These are phyloP conservation scores for Nannochloris sp. DNA, from an alignment of 139 green algal species.

Conservation along the genomic window DNA sequence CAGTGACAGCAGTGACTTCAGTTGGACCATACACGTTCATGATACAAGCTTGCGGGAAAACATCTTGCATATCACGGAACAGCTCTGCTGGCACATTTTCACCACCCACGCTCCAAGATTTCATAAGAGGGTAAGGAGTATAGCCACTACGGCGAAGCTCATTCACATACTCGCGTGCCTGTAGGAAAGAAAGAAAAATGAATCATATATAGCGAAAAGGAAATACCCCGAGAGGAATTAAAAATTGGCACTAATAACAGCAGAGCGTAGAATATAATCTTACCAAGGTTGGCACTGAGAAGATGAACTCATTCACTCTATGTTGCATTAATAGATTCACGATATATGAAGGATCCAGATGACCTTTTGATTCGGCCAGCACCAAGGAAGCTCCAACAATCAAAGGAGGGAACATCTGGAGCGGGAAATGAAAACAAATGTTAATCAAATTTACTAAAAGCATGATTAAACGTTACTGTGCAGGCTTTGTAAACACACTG, in stretches of 20 bases:
- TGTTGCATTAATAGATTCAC: constrained; percentile 3
- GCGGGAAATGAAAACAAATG: too few species aligned
- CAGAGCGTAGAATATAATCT: too few species aligned
- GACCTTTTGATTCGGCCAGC: neutral
- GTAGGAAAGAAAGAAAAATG: too few species aligned
- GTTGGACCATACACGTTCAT: constrained; percentile 35
- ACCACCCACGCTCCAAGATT: neutral
- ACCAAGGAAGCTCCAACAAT: neutral
- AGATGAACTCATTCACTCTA: constrained; percentile 5
- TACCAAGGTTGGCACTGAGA: constrained; percentile 12
- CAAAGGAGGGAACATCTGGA: neutral
- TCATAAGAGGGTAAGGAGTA: constrained; percentile 4
- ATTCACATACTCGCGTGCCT: neutral
- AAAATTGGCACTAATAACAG: too few species aligned
- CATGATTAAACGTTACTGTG: too few species aligned
- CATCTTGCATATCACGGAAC: neutral
- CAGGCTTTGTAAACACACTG: too few species aligned
- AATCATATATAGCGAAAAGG: too few species aligned
- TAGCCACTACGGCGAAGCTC: constrained; percentile 8
- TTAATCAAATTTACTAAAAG: too few species aligned
- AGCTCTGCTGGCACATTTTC: constrained; percentile 18
- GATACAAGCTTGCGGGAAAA: too few species aligned
- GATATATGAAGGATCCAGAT: constrained; percentile 9
- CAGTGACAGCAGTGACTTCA: constrained; percentile 35
- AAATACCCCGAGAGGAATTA: too few species aligned